Base-by-base conservation (phyloP, 2,329 filamentous ascomycete species). In the Tolypocladium capitatum region DNA sequence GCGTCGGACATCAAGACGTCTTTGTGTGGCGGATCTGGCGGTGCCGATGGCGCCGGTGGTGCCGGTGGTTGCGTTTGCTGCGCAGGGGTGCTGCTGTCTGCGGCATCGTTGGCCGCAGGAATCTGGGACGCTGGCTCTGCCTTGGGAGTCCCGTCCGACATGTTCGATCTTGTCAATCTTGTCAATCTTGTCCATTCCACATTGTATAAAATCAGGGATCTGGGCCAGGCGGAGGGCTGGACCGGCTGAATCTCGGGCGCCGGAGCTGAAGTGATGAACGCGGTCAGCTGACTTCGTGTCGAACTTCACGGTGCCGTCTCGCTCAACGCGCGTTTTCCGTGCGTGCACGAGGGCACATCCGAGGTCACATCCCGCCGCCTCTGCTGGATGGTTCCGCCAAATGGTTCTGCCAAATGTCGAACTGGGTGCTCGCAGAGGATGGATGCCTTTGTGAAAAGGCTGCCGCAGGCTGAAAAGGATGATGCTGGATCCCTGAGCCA, bases 1-100 rank as follows among this genome's bases (percentile, higher is more conserved):
- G 60, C 67, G 55, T 74, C 71, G 10, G 63, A 59, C 71, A 74
- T 74, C 2, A 65, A 52, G 33, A 70, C 53, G 50, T 74, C 71
- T 51, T 60, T 66, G 27, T 57, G 57, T 16, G 58, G 53, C 30
- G 56, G 56, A 31, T 58, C 58, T 35, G 52, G 41, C 46, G 51
- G 30, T 7, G 33, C 58, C 34, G 52, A 41, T 46, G 51, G 30
- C 5, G 33, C 58, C 34, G 52, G 41, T 46, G 51, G 30, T 7
- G 33, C 35, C 34, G 46, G 30, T 16, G 48, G 50, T 21, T 47
- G 49, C n/a, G 48, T 45, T 36, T 53, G 51, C 41, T 20, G 46
- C 27, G 45, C 51, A 18, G 51, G 48, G 18, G 55, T 50, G 38
- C 49, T 53, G 52, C 49, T 57, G 33, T 50, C 45, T 30, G 51